Percentiles rank a stretch among this genome's conserved stretches.
phyloP scores from a whole-genome alignment of 768 basidiomycete species.

The Megacollybia marginata region DNA sequence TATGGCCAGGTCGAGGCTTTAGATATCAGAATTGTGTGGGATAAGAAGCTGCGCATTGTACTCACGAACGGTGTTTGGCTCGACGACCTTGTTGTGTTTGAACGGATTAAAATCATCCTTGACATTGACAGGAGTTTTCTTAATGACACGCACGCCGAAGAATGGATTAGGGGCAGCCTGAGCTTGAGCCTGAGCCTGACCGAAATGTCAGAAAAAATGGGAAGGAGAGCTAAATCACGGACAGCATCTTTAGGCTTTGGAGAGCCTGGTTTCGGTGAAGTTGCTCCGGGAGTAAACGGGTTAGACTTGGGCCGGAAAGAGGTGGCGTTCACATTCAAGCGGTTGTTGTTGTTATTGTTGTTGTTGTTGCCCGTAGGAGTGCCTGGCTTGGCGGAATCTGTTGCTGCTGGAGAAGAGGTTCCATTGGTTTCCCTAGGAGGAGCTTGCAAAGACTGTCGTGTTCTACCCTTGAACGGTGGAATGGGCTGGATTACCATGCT shows the following conservation, averaged over 20 bases:
- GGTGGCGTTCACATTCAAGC: conserved; percentile 83
- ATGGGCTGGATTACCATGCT: conserved; percentile 84
- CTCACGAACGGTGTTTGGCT: conserved; percentile 70
- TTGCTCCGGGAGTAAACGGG: conserved; percentile 59
- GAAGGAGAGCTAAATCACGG: conserved; percentile 7
- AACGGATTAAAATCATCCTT: conserved; percentile 98
- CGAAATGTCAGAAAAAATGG: neutral
- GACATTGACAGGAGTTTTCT: conserved; percentile 77
- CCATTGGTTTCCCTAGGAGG: conserved; percentile 13
- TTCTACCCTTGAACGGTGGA: conserved; percentile 81
- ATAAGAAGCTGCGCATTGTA: conserved; percentile 8
- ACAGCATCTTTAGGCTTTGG: conserved; percentile 64
- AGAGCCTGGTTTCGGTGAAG: conserved; percentile 43
- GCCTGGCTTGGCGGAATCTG: conserved; percentile 1
- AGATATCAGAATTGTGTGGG: neutral
- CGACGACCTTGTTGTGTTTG: conserved; percentile 76
- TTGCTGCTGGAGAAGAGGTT: conserved; percentile 7
- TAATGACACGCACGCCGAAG: conserved; percentile 75
- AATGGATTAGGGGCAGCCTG: conserved; percentile 78
- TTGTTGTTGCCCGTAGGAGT: conserved; percentile 44
- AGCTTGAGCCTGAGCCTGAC: conserved; percentile 26
- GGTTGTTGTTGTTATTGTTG: conserved; percentile 40
- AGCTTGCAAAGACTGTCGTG: conserved; percentile 20
- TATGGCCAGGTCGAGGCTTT: conserved; percentile 81
- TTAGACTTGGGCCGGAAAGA: conserved; percentile 87